A percentile compares a stretch with the other conserved stretches of the same genome.
Evolutionary conservation across 208 protist genomes (phyloP).

Genomic region (Trypanosoma boissoni): DNA sequence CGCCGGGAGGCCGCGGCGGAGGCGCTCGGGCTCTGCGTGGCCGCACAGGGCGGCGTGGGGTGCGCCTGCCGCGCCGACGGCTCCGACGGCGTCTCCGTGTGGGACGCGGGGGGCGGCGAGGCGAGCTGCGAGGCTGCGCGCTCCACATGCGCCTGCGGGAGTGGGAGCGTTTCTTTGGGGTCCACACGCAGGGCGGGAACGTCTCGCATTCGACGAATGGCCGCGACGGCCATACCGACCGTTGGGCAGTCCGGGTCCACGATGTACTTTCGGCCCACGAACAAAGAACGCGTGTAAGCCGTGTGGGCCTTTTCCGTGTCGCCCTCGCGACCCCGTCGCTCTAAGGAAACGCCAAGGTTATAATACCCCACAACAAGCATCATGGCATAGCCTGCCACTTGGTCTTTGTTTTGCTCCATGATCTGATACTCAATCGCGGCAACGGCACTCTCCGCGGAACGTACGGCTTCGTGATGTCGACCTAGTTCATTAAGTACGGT

Average conservation of each 20-base stretch:
- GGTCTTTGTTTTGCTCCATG: conserved; percentile 35
- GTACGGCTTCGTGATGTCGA: conserved; percentile 70
- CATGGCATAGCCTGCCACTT: conserved; percentile 35
- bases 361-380: conserved; percentile 84
- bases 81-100: background rate
- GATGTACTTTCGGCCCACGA: conserved; percentile 51
- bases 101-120: too few species aligned
- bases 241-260: conserved; percentile 55
- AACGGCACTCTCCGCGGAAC: conserved; percentile 63
- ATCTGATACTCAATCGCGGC: conserved; percentile 56
- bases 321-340: conserved; percentile 37
- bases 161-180: conserved; percentile 1
- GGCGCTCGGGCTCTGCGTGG: too few species aligned
- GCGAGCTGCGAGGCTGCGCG: too few species aligned
- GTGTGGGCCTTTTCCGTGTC: conserved; percentile 38
- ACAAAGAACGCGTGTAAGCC: conserved; percentile 54
- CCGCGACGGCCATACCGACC: conserved; percentile 58
- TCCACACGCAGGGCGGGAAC: conserved; percentile 8
- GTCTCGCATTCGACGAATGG: conserved; percentile 45
- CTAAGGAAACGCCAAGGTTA: conserved; percentile 83
- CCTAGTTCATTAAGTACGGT: conserved; percentile 77
- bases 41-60: too few species aligned
- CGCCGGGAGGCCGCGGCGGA: too few species aligned
- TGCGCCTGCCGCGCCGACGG: background rate
- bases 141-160: too few species aligned